phyloP scores from a whole-genome alignment of 2,329 filamentous ascomycete genomes.

The Aureobasidium sp. region DNA sequence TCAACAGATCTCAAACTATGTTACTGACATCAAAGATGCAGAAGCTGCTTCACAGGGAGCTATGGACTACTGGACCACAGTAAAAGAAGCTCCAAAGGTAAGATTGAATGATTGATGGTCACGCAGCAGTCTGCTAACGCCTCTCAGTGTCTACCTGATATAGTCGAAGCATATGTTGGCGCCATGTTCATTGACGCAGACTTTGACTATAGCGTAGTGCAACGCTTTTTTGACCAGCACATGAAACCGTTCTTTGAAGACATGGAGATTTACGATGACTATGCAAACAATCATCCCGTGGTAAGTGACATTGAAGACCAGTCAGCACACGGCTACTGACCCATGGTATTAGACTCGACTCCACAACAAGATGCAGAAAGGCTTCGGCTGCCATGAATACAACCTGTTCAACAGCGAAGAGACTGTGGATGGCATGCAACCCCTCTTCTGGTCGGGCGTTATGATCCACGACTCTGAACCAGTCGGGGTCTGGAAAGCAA shows the following conservation, averaged over 20 bases:
- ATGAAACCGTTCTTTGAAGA: constrained; percentile 74
- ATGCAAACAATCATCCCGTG: constrained; percentile 78
- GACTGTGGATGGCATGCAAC: constrained; percentile 40
- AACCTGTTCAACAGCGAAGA: constrained; percentile 49
- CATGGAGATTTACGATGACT: constrained; percentile 81
- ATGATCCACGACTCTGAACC: constrained; percentile 66
- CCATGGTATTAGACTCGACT: constrained; percentile 51
- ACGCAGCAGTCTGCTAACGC: not conserved
- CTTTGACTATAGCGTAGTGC: constrained; percentile 69
- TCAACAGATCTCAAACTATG: constrained; percentile 48
- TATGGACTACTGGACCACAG: constrained; percentile 63
- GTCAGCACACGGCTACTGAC: not conserved
- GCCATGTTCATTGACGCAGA: constrained; percentile 85
- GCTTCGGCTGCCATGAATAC: constrained; percentile 60
- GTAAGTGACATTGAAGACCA: constrained; percentile 22
- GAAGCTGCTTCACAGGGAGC: constrained; percentile 43
- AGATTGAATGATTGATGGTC: not conserved
- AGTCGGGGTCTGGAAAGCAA: constrained; percentile 47
- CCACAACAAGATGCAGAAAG: constrained; percentile 54
- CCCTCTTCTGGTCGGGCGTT: constrained; percentile 59
- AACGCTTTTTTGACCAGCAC: constrained; percentile 67
- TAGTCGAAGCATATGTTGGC: constrained; percentile 82
- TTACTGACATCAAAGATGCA: constrained; percentile 51
- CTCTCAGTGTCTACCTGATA: constrained; percentile 61
- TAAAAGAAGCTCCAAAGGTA: constrained; percentile 58